Conservation (phyloP, 139 green algal genomes). For the Chlorella sp. region DNA sequence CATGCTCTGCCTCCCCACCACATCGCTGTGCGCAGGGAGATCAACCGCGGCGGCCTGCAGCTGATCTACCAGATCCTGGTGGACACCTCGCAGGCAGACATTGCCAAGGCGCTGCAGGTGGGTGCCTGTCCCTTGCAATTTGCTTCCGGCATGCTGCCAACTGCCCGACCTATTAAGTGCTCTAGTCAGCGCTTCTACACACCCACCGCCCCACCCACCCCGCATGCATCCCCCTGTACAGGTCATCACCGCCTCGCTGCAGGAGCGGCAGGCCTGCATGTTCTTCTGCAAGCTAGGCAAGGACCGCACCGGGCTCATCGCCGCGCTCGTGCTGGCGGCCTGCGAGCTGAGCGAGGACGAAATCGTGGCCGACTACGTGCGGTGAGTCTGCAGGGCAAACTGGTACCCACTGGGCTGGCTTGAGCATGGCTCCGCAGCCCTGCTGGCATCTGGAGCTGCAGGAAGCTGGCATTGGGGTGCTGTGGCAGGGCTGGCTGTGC, state of each 20-base stretch:
- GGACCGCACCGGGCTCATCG: constrained; percentile 78
- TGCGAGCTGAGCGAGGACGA: constrained; percentile 58
- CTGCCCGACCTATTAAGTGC: too few relatives aligned
- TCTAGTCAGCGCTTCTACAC: too few relatives aligned
- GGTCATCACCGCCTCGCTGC: constrained; percentile 44
- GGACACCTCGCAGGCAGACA: constrained; percentile 27
- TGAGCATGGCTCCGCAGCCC: too few relatives aligned
- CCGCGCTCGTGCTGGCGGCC: constrained; percentile 65
- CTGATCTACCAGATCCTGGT: constrained; percentile 57
- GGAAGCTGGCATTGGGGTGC: too few relatives aligned
- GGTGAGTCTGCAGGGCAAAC: constrained; percentile 5
- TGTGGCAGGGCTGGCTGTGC: too few relatives aligned
- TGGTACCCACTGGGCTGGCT: too few relatives aligned
- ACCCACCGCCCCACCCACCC: background rate
- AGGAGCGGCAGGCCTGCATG: constrained; percentile 50
- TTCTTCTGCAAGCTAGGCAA: constrained; percentile 86
- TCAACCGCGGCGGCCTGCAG: constrained; percentile 47
- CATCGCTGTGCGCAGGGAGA: constrained; percentile 24
- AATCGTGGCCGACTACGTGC: constrained; percentile 68
- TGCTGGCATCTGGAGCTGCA: too few relatives aligned
- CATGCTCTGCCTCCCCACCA: background rate
- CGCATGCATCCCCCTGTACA: constrained; percentile 2
- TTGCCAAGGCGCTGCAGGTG: constrained; percentile 34
- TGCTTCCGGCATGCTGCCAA: too few relatives aligned
- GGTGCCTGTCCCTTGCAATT: too few relatives aligned